Percentiles rank a stretch among this genome's conserved stretches.
phyloP scores from a whole-genome alignment of 1,284 basidiomycete species.

The Pseudozyma pruni region DNA sequence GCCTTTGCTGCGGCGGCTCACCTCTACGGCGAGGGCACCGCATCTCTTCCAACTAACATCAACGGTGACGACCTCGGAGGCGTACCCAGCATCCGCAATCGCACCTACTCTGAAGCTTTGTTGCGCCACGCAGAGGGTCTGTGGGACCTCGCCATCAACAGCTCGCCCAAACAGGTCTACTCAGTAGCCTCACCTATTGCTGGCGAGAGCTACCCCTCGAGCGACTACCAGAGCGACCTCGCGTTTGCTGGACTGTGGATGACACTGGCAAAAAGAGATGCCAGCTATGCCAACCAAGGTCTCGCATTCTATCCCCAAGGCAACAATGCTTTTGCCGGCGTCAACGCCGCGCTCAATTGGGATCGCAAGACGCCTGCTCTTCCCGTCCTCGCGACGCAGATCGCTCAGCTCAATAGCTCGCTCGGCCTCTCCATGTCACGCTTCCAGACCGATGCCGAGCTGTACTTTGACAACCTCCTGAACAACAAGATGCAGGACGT shows the following conservation, averaged over 20 bases:
- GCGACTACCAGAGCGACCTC: constrained; percentile 71
- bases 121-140: constrained; percentile 79
- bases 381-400: constrained; percentile 76
- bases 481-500: constrained; percentile 71
- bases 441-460: constrained; percentile 80
- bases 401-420: constrained; percentile 70
- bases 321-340: constrained; percentile 72
- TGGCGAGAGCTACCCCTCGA: constrained; percentile 78
- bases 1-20: constrained; percentile 86
- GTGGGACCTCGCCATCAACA: constrained; percentile 76
- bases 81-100: constrained; percentile 71
- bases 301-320: constrained; percentile 73
- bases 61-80: constrained; percentile 30
- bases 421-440: constrained; percentile 74
- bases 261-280: constrained; percentile 76
- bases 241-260: constrained; percentile 80
- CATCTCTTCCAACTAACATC: constrained; percentile 31
- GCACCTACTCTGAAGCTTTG: constrained; percentile 77
- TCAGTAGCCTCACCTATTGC: constrained; percentile 76
- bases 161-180: constrained; percentile 69
- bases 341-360: constrained; percentile 84
- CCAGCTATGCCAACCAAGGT: constrained; percentile 76
- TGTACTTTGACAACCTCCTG: constrained; percentile 80
- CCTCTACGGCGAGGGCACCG: constrained; percentile 73
- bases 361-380: constrained; percentile 82